Conservation (phyloP, 768 basidiomycete species). For the Tylopilus felleus region DNA sequence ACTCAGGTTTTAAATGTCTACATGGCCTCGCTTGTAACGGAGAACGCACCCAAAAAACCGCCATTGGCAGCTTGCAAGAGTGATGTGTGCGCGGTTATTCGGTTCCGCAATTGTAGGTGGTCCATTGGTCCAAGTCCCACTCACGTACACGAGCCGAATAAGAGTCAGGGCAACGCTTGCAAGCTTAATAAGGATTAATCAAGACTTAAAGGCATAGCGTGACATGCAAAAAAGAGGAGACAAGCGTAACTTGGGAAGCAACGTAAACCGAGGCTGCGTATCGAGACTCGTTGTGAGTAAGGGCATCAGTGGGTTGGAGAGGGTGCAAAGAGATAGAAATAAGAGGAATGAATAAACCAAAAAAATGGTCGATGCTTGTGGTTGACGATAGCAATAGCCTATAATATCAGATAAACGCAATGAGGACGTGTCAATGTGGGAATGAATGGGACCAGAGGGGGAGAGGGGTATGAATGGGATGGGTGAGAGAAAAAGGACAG, state of each 20-base stretch:
- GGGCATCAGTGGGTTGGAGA: slow-evolving; percentile 7
- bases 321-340: background rate
- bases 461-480: slow-evolving; percentile 12
- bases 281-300: slow-evolving; percentile 14
- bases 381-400: slow-evolving; percentile 34
- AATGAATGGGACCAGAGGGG: background rate
- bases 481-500: slow-evolving; percentile 1
- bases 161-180: too few species aligned
- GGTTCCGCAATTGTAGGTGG: too few species aligned
- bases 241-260: slow-evolving; percentile 14
- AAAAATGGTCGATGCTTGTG: slow-evolving; percentile 13
- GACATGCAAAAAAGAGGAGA: slow-evolving; percentile 1
- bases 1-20: too few species aligned
- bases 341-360: background rate
- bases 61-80: too few species aligned
- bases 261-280: slow-evolving; percentile 9
- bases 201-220: background rate
- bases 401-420: slow-evolving; percentile 33
- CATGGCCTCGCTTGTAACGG: too few species aligned
- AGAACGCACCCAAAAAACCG: too few species aligned
- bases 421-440: slow-evolving; percentile 18
- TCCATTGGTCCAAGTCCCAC: too few species aligned
- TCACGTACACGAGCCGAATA: too few species aligned
- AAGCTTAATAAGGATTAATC: slow-evolving; percentile 18
- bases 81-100: too few species aligned